A percentile compares a stretch with the other conserved stretches of the same genome.
phyloP scores from a whole-genome alignment of 371 early-diverging fungal species.

The Rhizopus arrhizus region DNA sequence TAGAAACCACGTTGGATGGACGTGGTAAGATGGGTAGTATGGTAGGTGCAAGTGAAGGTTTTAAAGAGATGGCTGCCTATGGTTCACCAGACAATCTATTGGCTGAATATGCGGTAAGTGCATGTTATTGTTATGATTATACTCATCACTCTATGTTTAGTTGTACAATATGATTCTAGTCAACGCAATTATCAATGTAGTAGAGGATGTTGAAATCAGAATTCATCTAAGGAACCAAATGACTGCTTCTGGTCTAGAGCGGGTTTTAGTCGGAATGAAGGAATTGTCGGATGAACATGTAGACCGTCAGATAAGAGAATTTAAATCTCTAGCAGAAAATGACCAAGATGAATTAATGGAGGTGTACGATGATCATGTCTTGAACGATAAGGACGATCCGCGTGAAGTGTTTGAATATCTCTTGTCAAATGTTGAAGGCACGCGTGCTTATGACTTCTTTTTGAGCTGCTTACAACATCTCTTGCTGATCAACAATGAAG shows the following conservation, averaged over 20 bases:
- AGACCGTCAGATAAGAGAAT: conserved; percentile 75
- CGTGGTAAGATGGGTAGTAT: conserved; percentile 82
- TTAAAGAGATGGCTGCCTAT: conserved; percentile 62
- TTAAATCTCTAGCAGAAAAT: conserved; percentile 70
- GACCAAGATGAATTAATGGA: conserved; percentile 82
- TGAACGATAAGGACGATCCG: conserved; percentile 80
- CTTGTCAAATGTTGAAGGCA: conserved; percentile 73
- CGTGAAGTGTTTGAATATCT: conserved; percentile 80
- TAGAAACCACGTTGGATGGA: conserved; percentile 73
- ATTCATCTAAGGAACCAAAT: conserved; percentile 80
- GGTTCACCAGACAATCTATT: conserved; percentile 71
- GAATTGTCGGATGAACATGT: conserved; percentile 69
- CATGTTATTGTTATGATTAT: neutral
- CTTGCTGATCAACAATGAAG: conserved; percentile 69
- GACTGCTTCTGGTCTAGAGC: conserved; percentile 70
- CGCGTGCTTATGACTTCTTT: conserved; percentile 77
- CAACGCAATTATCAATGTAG: conserved; percentile 79
- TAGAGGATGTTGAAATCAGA: conserved; percentile 77
- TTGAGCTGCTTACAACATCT: conserved; percentile 79
- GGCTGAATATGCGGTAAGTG: conserved; percentile 69
- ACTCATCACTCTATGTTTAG: conserved; percentile 16
- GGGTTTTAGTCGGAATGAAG: conserved; percentile 74
- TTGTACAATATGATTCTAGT: conserved; percentile 81
- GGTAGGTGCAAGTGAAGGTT: conserved; percentile 79
- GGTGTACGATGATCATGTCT: conserved; percentile 71